Conservation (phyloP, 2,329 filamentous ascomycete species). For the Coniochaeta sp. region DNA sequence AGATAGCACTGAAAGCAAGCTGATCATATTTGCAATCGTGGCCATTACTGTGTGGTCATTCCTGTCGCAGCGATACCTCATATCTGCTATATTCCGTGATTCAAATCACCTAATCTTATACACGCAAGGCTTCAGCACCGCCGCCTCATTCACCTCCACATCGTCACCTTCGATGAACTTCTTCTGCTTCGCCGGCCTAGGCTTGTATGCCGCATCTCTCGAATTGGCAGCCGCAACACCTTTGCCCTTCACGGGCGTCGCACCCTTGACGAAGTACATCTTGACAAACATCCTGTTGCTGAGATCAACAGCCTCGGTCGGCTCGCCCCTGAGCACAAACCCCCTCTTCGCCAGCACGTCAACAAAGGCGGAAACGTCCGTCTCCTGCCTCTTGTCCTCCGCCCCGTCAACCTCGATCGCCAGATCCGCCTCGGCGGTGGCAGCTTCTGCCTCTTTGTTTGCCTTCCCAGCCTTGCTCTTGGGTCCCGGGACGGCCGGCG, state of each 20-base stretch:
- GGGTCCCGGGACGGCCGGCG: constrained; percentile 32
- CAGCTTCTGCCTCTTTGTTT: constrained; percentile 40
- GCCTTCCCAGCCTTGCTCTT: constrained; percentile 36
- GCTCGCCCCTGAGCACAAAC: constrained; percentile 70
- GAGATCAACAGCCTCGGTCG: constrained; percentile 60
- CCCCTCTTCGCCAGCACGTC: constrained; percentile 73
- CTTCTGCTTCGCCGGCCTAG: constrained; percentile 46
- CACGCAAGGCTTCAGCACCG: constrained; percentile 83
- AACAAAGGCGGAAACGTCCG: constrained; percentile 81
- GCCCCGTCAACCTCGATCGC: constrained; percentile 65
- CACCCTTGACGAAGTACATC: constrained; percentile 90
- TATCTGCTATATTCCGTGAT: constrained; percentile 4
- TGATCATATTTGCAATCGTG: background rate
- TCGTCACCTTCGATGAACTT: constrained; percentile 51
- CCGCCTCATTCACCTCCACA: constrained; percentile 55
- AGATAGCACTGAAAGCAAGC: background rate
- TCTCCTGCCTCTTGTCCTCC: constrained; percentile 59
- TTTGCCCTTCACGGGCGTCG: constrained; percentile 68
- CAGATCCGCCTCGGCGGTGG: constrained; percentile 43
- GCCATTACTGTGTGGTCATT: background rate
- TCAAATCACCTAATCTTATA: constrained; percentile 77
- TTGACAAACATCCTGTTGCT: constrained; percentile 97
- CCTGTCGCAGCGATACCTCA: background rate
- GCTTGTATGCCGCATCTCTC: constrained; percentile 16
- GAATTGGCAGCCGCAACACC: constrained; percentile 47